A percentile compares a stretch with the other conserved stretches of the same genome.
phyloP scores from a whole-genome alignment of 805 yeast genomes.

The Candida montana region DNA sequence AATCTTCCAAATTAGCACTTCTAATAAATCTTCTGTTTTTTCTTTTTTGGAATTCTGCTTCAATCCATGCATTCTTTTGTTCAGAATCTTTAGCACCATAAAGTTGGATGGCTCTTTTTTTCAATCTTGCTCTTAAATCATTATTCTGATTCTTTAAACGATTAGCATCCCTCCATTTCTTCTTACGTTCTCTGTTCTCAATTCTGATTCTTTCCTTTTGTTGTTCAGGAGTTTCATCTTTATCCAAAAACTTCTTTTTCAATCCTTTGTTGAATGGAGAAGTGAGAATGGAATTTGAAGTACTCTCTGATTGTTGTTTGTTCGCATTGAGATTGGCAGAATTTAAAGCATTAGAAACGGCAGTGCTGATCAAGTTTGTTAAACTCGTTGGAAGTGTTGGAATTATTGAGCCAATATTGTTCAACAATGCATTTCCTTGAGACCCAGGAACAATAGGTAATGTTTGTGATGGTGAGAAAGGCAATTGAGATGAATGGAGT shows the following conservation, averaged over 20 bases:
- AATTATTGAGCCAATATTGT: slow-evolving; percentile 19
- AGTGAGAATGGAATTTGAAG: too few species aligned
- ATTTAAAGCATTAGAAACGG: slow-evolving; percentile 21
- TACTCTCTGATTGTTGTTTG: not conserved
- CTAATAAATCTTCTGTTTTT: slow-evolving; percentile 53
- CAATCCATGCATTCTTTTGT: slow-evolving; percentile 65
- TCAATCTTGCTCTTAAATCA: slow-evolving; percentile 74
- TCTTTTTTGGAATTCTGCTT: slow-evolving; percentile 62
- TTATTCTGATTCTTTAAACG: slow-evolving; percentile 79
- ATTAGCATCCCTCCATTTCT: slow-evolving; percentile 79
- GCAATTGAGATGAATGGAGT: not conserved
- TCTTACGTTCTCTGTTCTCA: slow-evolving; percentile 73
- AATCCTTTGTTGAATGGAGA: slow-evolving; percentile 1
- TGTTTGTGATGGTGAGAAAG: not conserved
- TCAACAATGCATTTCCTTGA: slow-evolving; percentile 17
- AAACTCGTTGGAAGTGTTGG: slow-evolving; percentile 23
- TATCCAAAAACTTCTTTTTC: slow-evolving; percentile 16
- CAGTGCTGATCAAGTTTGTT: slow-evolving; percentile 19
- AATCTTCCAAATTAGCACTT: slow-evolving; percentile 28
- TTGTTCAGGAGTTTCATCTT: slow-evolving; percentile 25
- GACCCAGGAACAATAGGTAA: slow-evolving; percentile 15
- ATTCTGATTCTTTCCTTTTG: slow-evolving; percentile 52
- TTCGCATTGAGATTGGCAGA: not conserved
- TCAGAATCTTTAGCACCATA: slow-evolving; percentile 58
- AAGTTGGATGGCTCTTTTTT: slow-evolving; percentile 60